Percentiles rank a stretch among this genome's conserved stretches.
Conservation (phyloP, 441 rosid species). For the Brassica hybrid region DNA sequence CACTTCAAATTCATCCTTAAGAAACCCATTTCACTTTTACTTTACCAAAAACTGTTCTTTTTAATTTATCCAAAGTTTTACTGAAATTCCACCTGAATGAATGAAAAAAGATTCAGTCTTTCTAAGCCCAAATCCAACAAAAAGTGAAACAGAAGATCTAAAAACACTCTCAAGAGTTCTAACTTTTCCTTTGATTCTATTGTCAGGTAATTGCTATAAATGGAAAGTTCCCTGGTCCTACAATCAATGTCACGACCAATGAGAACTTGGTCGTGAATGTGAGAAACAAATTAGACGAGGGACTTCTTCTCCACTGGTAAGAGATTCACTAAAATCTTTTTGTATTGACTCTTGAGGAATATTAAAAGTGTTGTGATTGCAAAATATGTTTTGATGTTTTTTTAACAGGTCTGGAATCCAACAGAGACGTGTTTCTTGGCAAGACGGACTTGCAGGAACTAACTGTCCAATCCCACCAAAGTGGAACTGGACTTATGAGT, state of each 20-base stretch:
- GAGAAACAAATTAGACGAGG: too few species aligned
- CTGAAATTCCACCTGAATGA: conserved; percentile 16
- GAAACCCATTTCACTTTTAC: conserved; percentile 38
- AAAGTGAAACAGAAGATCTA: conserved; percentile 20
- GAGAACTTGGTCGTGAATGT: conserved; percentile 83
- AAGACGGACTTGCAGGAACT: too few species aligned
- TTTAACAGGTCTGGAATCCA: conserved; percentile 81
- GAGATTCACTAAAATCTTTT: neutral
- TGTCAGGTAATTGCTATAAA: conserved; percentile 90
- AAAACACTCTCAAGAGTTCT: conserved; percentile 5
- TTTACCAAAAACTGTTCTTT: conserved; percentile 32
- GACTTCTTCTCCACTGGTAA: conserved; percentile 90
- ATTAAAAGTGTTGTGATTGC: conserved; percentile 1
- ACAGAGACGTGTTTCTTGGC: too few species aligned
- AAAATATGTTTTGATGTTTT: neutral
- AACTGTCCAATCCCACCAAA: too few species aligned
- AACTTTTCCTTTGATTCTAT: conserved; percentile 34
- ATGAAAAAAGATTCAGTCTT: conserved; percentile 30
- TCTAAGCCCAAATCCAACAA: conserved; percentile 55
- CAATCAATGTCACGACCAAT: conserved; percentile 85
- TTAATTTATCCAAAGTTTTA: neutral
- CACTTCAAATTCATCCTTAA: conserved; percentile 31
- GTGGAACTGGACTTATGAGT: too few species aligned
- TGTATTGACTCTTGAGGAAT: neutral
- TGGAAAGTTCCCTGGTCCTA: conserved; percentile 89